These are phyloP conservation scores for Alternaria panax DNA, from an alignment of 2,329 filamentous ascomycete genomes.

Conservation along the genomic window DNA sequence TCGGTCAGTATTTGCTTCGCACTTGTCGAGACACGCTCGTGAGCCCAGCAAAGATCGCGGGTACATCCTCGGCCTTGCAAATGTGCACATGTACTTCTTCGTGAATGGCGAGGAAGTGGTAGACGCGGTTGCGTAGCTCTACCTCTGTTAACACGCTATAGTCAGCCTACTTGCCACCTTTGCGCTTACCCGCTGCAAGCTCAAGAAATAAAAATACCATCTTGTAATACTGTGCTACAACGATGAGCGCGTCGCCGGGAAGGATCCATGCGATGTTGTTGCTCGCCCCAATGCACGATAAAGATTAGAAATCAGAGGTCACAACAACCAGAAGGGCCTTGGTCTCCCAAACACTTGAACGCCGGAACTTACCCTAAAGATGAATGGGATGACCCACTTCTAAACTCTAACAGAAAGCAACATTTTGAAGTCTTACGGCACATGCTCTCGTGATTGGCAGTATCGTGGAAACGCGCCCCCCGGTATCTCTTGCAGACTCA, in stretches of 20 bases:
- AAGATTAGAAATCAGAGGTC: no score
- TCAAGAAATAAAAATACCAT: not conserved
- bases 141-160: not conserved
- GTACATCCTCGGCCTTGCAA: not conserved
- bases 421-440: no score
- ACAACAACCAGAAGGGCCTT: no score
- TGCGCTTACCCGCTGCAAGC: not conserved
- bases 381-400: no score
- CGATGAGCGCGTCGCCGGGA: not conserved
- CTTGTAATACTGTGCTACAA: not conserved
- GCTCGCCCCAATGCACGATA: no score
- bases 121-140: constrained; percentile 3
- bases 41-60: not conserved
- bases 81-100: not conserved
- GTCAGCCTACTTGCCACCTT: not conserved
- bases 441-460: no score
- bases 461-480: not conserved
- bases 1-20: not conserved
- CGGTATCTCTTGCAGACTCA: not conserved
- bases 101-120: not conserved
- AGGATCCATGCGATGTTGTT: no score
- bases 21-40: not conserved
- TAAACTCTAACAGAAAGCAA: no score
- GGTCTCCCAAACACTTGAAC: no score
- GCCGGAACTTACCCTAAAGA: no score